A percentile compares a stretch with the other conserved stretches of the same genome.
Conservation (phyloP, 495 filamentous ascomycete genomes). For the Penicillium atrosanguineum region DNA sequence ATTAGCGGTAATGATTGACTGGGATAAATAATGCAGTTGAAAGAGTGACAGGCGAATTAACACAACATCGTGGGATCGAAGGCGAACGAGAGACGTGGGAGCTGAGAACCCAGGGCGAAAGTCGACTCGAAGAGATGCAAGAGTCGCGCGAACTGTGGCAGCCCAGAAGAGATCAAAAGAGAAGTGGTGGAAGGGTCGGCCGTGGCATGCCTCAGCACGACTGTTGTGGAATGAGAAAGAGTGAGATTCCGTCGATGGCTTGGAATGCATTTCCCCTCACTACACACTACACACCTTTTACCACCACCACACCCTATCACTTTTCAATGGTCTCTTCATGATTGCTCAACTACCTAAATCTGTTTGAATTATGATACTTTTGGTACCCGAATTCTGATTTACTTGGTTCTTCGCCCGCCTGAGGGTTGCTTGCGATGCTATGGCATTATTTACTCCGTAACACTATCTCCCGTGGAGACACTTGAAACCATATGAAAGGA, state of each 20-base stretch:
- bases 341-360: neutral
- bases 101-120: slow-evolving; percentile 10
- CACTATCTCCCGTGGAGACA: neutral
- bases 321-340: neutral
- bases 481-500: neutral
- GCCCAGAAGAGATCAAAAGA: slow-evolving; percentile 7
- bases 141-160: neutral
- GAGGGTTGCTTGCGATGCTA: neutral
- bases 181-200: slow-evolving; percentile 1
- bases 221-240: slow-evolving; percentile 13
- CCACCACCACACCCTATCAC: neutral
- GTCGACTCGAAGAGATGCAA: slow-evolving; percentile 5
- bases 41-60: slow-evolving; percentile 19
- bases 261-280: slow-evolving; percentile 9
- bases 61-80: slow-evolving; percentile 10
- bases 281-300: neutral
- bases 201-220: slow-evolving; percentile 19
- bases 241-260: slow-evolving; percentile 6
- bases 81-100: slow-evolving; percentile 11
- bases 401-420: neutral
- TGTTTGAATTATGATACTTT: neutral
- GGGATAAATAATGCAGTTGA: slow-evolving; percentile 1
- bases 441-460: neutral
- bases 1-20: slow-evolving; percentile 12
- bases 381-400: neutral